phyloP scores from a whole-genome alignment of 1,139 yeast species.

The Blastobotrys serpentis region DNA sequence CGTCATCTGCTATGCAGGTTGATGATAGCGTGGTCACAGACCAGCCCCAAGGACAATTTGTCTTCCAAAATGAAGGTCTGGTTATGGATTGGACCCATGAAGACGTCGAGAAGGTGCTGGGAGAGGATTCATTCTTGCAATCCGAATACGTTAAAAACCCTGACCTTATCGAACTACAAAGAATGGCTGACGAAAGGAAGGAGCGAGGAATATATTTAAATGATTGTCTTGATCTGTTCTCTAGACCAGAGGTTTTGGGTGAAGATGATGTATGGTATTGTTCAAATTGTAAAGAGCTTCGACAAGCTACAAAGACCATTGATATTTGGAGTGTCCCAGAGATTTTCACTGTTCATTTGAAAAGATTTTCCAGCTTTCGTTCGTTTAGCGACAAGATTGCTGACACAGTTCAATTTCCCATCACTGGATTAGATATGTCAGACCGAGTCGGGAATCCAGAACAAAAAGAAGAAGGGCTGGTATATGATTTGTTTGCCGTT shows the following conservation, averaged over 20 bases:
- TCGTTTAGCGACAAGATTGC: slow-evolving; percentile 89
- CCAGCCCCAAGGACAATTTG: slow-evolving; percentile 6
- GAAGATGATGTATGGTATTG: slow-evolving; percentile 95
- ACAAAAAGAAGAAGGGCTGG: slow-evolving; percentile 39
- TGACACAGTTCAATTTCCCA: slow-evolving; percentile 82
- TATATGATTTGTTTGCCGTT: slow-evolving; percentile 87
- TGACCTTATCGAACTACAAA: slow-evolving; percentile 3
- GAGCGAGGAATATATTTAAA: slow-evolving; percentile 57
- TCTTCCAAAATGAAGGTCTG: slow-evolving; percentile 12
- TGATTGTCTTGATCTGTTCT: slow-evolving; percentile 74
- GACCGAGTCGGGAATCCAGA: slow-evolving; percentile 44
- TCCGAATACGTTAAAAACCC: background rate
- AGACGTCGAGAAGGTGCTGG: slow-evolving; percentile 13
- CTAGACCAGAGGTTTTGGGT: slow-evolving; percentile 81
- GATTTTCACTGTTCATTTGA: slow-evolving; percentile 81
- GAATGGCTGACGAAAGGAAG: slow-evolving; percentile 43
- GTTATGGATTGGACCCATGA: slow-evolving; percentile 9
- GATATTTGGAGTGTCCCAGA: slow-evolving; percentile 94
- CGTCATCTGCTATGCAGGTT: background rate
- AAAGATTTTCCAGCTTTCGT: slow-evolving; percentile 82
- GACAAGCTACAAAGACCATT: slow-evolving; percentile 87
- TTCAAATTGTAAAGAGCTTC: slow-evolving; percentile 82
- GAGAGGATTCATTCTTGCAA: background rate
- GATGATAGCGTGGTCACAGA: background rate
- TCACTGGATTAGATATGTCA: slow-evolving; percentile 73